These are phyloP conservation scores for Aspergillus pseudonomiae DNA, from an alignment of 2,329 filamentous ascomycete genomes.

Conservation along the genomic window DNA sequence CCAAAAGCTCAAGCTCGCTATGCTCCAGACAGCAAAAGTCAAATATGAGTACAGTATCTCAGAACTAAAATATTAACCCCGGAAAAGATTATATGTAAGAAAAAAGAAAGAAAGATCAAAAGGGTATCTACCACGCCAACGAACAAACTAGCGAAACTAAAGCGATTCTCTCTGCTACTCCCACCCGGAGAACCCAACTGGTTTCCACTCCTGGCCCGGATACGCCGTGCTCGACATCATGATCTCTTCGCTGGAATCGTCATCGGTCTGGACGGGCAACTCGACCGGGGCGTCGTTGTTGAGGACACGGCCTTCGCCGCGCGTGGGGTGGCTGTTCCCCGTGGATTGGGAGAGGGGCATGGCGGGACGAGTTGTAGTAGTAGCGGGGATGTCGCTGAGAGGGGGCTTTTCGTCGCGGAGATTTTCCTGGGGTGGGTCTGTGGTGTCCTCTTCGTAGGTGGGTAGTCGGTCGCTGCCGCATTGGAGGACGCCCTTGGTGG, in stretches of 20 bases:
- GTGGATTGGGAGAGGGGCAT: neutral
- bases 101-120: neutral
- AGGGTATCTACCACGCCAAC: constrained; percentile 12
- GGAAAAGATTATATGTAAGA: constrained; percentile 6
- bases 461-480: constrained; percentile 8
- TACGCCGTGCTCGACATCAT: constrained; percentile 53
- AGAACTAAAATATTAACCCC: neutral
- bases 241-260: constrained; percentile 49
- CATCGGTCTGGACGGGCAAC: constrained; percentile 33
- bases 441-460: constrained; percentile 22
- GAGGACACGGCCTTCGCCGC: constrained; percentile 25
- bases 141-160: constrained; percentile 1
- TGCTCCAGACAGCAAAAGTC: neutral
- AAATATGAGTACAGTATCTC: neutral
- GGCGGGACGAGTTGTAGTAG: neutral
- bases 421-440: constrained; percentile 1
- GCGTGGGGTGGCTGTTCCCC: constrained; percentile 24
- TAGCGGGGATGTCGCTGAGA: neutral
- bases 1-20: neutral
- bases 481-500: constrained; percentile 12
- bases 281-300: constrained; percentile 35
- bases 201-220: constrained; percentile 52
- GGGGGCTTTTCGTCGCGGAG: neutral
- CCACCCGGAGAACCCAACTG: constrained; percentile 27
- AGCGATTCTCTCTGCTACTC: neutral